Evolutionary conservation across 345 rosid genomes (phyloP).

Genomic region (Hibiscus syriacus): DNA sequence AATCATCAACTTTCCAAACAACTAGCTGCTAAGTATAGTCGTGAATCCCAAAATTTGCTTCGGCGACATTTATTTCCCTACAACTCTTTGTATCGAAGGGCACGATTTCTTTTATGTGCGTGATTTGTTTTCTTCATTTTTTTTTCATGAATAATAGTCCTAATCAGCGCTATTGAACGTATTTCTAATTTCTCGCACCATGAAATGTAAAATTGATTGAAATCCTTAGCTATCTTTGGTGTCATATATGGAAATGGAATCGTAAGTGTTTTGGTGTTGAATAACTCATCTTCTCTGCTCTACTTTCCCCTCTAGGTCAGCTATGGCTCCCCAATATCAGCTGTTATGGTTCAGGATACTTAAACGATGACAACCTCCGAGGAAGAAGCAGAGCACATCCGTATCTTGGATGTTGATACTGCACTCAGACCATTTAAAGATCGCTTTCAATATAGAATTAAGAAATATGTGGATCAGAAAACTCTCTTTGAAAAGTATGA

Average conservation of each 20-base stretch:
- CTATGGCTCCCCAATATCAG: conserved; percentile 24
- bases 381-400: conserved; percentile 34
- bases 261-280: not conserved
- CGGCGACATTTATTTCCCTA: conserved; percentile 6
- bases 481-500: conserved; percentile 46
- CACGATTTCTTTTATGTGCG: conserved; percentile 22
- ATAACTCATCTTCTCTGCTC: not conserved
- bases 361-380: conserved; percentile 28
- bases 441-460: conserved; percentile 52
- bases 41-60: conserved; percentile 19
- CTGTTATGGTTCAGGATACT: conserved; percentile 36
- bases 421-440: conserved; percentile 45
- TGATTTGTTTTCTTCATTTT: no score
- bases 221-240: not conserved
- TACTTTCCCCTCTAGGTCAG: conserved; percentile 20
- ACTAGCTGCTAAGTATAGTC: not conserved
- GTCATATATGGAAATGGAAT: not conserved
- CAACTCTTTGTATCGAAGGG: conserved; percentile 19
- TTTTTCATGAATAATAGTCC: not conserved
- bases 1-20: conserved; percentile 7
- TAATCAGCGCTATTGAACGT: not conserved
- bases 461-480: conserved; percentile 39
- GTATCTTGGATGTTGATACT: conserved; percentile 42
- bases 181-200: no score
- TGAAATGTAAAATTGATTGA: not conserved